phyloP scores from a whole-genome alignment of 495 filamentous ascomycete genomes.

The Xylaria venustula region DNA sequence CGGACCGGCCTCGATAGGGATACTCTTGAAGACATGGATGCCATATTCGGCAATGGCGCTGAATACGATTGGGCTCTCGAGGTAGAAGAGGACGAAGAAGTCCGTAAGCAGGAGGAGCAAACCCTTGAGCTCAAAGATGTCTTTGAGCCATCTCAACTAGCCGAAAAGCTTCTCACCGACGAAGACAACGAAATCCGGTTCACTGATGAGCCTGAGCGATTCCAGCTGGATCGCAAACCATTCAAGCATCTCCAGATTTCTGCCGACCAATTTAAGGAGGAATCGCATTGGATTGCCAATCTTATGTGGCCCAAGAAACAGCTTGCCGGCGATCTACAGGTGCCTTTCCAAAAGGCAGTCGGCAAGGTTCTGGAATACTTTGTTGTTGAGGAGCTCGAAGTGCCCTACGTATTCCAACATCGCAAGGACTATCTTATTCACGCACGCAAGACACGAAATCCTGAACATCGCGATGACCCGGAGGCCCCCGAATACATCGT shows the following conservation, averaged over 20 bases:
- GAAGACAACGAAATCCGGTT: conserved; percentile 87
- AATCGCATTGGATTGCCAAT: conserved; percentile 86
- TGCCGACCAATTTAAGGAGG: conserved; percentile 81
- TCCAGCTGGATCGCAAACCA: conserved; percentile 85
- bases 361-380: conserved; percentile 94
- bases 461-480: conserved; percentile 47
- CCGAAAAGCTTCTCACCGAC: conserved; percentile 90
- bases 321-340: conserved; percentile 64
- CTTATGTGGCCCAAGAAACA: conserved; percentile 82
- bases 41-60: conserved; percentile 89
- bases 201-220: conserved; percentile 87
- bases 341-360: conserved; percentile 83
- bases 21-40: conserved; percentile 89
- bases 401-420: conserved; percentile 97
- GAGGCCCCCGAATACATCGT: conserved; percentile 71
- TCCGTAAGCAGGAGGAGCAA: conserved; percentile 63
- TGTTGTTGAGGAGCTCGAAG: conserved; percentile 86
- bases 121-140: conserved; percentile 92
- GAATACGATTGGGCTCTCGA: conserved; percentile 94
- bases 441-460: conserved; percentile 69
- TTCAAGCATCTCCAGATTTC: conserved; percentile 74
- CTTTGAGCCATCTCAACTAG: conserved; percentile 92
- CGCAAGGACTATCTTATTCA: conserved; percentile 98
- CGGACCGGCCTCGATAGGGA: conserved; percentile 81
- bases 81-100: conserved; percentile 77